Conservation (phyloP, 257 asterid species). For the Ligustrum vulgare region DNA sequence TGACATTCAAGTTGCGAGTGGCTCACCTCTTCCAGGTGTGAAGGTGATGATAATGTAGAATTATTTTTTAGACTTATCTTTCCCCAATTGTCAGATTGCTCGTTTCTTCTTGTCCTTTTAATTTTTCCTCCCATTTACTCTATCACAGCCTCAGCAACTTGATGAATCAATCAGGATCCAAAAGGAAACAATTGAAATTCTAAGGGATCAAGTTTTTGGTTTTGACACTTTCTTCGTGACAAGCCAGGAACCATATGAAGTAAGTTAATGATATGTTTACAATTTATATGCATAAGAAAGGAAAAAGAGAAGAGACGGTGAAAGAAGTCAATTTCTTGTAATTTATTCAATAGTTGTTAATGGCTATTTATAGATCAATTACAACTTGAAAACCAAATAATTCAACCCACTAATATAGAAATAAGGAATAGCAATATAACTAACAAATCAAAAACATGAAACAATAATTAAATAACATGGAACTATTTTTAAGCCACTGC, state of each 20-base stretch:
- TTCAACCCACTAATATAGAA: too few species aligned
- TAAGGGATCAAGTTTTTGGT: conserved; percentile 91
- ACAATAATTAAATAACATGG: too few species aligned
- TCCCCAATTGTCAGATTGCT: conserved; percentile 1
- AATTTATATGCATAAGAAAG: too few species aligned
- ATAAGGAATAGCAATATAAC: too few species aligned
- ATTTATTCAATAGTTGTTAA: too few species aligned
- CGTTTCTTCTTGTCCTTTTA: conserved; percentile 15
- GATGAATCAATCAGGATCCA: conserved; percentile 79
- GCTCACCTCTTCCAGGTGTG: conserved; percentile 97
- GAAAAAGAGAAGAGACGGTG: too few species aligned
- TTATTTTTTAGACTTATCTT: conserved; percentile 12
- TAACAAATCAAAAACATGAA: too few species aligned
- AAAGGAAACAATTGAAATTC: conserved; percentile 78
- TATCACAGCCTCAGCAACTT: conserved; percentile 59
- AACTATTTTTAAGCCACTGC: too few species aligned
- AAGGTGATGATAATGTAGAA: conserved; percentile 67
- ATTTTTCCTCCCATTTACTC: conserved; percentile 19
- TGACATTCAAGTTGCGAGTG: conserved; percentile 64
- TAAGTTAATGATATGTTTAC: too few species aligned
- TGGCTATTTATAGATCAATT: too few species aligned
- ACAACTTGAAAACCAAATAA: too few species aligned
- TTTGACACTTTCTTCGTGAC: conserved; percentile 94
- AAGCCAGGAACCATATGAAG: conserved; percentile 98
- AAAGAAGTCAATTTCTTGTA: too few species aligned